phyloP scores from a whole-genome alignment of 176 grass and related monocot genomes.

The Avena insularis region DNA sequence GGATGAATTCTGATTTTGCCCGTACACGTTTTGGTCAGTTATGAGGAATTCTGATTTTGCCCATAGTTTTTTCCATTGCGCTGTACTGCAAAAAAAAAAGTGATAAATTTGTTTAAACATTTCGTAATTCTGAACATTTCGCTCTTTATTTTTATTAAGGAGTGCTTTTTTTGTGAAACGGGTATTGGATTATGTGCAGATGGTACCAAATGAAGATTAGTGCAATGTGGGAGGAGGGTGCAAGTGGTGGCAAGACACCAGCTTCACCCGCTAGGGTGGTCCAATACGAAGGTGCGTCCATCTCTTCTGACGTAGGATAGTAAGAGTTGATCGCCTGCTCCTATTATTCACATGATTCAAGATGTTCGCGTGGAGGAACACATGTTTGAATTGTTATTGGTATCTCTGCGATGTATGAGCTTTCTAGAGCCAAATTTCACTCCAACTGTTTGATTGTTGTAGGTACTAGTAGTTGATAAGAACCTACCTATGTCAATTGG shows the following conservation, averaged over 20 bases:
- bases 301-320: neutral
- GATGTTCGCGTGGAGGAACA: constrained; percentile 18
- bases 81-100: neutral
- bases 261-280: constrained; percentile 91
- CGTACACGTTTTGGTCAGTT: neutral
- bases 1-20: neutral
- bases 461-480: constrained; percentile 7
- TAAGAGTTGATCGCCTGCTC: constrained; percentile 1
- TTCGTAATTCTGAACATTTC: neutral
- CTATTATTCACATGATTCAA: constrained; percentile 1
- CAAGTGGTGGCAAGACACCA: constrained; percentile 37
- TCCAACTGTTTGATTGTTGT: constrained; percentile 23
- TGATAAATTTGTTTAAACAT: constrained; percentile 1
- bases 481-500: neutral
- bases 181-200: constrained; percentile 53
- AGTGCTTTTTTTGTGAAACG: constrained; percentile 11
- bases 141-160: neutral
- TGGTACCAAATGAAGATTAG: constrained; percentile 98
- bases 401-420: neutral
- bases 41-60: no score
- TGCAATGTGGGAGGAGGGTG: constrained; percentile 76
- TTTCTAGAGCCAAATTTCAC: neutral
- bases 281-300: constrained; percentile 81
- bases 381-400: neutral
- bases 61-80: neutral